phyloP scores from a whole-genome alignment of 2,329 filamentous ascomycete species.

The Aspergillus sp. region DNA sequence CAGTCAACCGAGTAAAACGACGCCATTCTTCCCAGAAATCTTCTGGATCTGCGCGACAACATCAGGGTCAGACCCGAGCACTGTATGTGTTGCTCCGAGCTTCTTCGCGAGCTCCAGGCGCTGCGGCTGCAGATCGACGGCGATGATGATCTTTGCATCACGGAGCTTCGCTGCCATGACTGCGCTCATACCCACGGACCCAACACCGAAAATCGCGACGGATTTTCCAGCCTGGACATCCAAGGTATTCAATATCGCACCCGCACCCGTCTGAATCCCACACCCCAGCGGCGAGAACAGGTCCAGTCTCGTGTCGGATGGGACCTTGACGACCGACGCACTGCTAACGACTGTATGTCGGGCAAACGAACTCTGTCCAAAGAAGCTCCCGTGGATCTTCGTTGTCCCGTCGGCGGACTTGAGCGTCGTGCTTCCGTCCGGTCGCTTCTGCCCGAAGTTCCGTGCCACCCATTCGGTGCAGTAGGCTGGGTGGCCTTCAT shows the following conservation, averaged over 20 bases:
- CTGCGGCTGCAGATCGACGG: slow-evolving; percentile 27
- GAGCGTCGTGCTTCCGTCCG: slow-evolving; percentile 16
- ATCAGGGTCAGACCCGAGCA: slow-evolving; percentile 20
- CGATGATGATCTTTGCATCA: slow-evolving; percentile 30
- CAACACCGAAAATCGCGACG: slow-evolving; percentile 37
- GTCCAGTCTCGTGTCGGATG: slow-evolving; percentile 22
- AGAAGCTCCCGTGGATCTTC: slow-evolving; percentile 35
- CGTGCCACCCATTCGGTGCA: slow-evolving; percentile 17
- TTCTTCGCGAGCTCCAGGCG: slow-evolving; percentile 29
- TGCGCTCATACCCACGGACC: slow-evolving; percentile 38
- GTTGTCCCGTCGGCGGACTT: neutral
- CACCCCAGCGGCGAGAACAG: slow-evolving; percentile 32
- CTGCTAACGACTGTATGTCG: slow-evolving; percentile 20
- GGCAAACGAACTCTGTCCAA: slow-evolving; percentile 45
- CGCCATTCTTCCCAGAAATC: slow-evolving; percentile 9
- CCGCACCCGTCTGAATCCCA: slow-evolving; percentile 37
- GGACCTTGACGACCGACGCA: slow-evolving; percentile 35
- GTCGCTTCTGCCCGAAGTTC: slow-evolving; percentile 24
- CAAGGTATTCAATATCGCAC: slow-evolving; percentile 31
- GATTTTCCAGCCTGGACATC: slow-evolving; percentile 19
- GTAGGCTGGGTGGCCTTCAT: slow-evolving; percentile 24
- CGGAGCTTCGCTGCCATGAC: slow-evolving; percentile 38
- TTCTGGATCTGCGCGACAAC: slow-evolving; percentile 16
- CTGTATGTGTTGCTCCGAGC: slow-evolving; percentile 33
- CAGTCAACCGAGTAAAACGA: slow-evolving; percentile 27